These are phyloP conservation scores for Pseudogymnoascus sp. DNA, from an alignment of 2,329 filamentous ascomycete species.

Conservation along the genomic window DNA sequence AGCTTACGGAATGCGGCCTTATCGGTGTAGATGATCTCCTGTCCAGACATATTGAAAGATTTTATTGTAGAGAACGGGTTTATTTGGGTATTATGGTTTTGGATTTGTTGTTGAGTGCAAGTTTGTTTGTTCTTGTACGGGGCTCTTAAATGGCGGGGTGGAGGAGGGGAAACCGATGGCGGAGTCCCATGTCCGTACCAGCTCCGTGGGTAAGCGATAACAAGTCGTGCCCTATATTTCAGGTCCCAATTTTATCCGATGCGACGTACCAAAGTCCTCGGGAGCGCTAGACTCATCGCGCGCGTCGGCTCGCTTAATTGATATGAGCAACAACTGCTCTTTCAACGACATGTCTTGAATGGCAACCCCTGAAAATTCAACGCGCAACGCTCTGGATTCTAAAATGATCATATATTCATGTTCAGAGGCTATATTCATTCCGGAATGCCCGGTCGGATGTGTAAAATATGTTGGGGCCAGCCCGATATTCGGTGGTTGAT, in stretches of 20 bases:
- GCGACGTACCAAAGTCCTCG: neutral
- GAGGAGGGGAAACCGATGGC: conserved; percentile 4
- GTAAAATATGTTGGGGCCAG: neutral
- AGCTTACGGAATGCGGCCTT: conserved; percentile 28
- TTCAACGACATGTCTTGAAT: conserved; percentile 25
- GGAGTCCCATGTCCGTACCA: conserved; percentile 1
- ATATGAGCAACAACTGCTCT: conserved; percentile 7
- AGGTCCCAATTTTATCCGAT: neutral
- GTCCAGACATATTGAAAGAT: conserved; percentile 24
- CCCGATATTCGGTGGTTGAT: neutral
- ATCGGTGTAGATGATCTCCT: conserved; percentile 26
- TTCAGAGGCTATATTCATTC: conserved; percentile 9
- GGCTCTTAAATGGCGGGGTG: conserved; percentile 6
- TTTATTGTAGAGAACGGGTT: neutral
- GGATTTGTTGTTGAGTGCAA: conserved; percentile 1
- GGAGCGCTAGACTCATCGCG: neutral
- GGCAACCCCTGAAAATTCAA: conserved; percentile 14
- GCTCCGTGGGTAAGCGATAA: conserved; percentile 1
- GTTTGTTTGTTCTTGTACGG: neutral
- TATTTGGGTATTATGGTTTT: neutral
- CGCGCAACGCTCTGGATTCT: conserved; percentile 12
- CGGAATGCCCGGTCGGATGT: conserved; percentile 22
- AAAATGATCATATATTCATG: neutral
- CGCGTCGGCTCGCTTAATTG: neutral
- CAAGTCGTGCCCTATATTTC: neutral